Conservation (phyloP, 768 basidiomycete genomes). For the Suillus decipiens region DNA sequence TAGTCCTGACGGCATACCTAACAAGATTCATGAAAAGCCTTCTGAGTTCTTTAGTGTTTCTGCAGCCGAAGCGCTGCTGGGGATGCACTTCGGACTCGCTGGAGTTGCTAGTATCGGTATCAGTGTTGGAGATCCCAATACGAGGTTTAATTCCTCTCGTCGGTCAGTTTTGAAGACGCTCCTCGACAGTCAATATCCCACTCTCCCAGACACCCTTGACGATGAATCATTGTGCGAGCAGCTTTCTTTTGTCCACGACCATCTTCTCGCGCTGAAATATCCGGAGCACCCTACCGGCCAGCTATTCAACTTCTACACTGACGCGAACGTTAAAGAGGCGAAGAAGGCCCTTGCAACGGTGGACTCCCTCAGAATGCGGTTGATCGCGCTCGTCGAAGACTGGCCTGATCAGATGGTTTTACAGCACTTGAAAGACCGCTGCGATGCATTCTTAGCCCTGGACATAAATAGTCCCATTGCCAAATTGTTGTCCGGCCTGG, state of each 20-base stretch:
- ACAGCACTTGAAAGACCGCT: conserved; percentile 77
- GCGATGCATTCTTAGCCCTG: conserved; percentile 62
- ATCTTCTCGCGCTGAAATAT: conserved; percentile 35
- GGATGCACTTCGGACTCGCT: conserved; percentile 51
- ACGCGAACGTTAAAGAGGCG: conserved; percentile 73
- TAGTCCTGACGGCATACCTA: conserved; percentile 9
- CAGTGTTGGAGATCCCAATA: conserved; percentile 7
- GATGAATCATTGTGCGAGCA: conserved; percentile 51
- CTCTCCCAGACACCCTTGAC: conserved; percentile 51
- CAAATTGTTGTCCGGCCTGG: conserved; percentile 77
- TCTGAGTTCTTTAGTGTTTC: conserved; percentile 31
- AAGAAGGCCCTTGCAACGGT: conserved; percentile 60
- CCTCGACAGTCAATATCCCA: conserved; percentile 30
- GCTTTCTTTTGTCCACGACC: conserved; percentile 48
- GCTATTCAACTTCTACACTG: conserved; percentile 77
- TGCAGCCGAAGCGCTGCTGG: conserved; percentile 37
- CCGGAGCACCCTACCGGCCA: conserved; percentile 18
- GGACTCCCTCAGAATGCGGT: conserved; percentile 47
- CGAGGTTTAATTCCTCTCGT: conserved; percentile 37
- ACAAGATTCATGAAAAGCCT: conserved; percentile 8
- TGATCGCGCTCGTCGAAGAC: conserved; percentile 61
- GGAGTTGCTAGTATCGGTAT: conserved; percentile 5
- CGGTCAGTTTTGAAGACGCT: conserved; percentile 35
- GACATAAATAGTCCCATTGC: conserved; percentile 74
- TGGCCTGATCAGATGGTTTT: conserved; percentile 99